Conservation (phyloP, 495 filamentous ascomycete species). For the Staphylotrichum longicolle region DNA sequence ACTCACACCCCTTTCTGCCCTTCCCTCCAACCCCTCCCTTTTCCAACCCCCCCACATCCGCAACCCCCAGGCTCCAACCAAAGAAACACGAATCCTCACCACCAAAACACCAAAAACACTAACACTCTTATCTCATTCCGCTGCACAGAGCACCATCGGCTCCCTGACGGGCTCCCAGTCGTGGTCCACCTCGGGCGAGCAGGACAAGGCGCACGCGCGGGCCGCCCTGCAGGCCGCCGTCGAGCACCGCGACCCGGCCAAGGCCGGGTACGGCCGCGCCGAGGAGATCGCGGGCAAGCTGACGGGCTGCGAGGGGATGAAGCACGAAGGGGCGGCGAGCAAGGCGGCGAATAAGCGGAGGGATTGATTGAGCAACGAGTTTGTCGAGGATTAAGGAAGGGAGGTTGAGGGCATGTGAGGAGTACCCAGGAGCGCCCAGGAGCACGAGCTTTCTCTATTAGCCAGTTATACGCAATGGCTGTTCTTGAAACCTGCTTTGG, state of each 20-base stretch:
- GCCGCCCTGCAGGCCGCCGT: conserved; percentile 42
- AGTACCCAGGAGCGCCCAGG: no score
- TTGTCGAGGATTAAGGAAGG: no score
- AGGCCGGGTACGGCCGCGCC: conserved; percentile 42
- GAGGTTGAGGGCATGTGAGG: no score
- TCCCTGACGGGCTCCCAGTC: conserved; percentile 43
- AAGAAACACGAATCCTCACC: neutral
- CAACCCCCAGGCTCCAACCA: neutral
- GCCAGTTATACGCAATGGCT: no score
- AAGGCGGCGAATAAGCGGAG: neutral
- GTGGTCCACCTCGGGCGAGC: conserved; percentile 46
- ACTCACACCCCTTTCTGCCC: neutral
- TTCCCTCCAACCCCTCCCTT: neutral
- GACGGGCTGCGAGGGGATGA: conserved; percentile 49
- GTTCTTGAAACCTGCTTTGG: no score
- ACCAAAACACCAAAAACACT: no score
- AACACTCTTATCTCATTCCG: neutral
- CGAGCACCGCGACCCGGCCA: conserved; percentile 40
- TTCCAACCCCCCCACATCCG: neutral
- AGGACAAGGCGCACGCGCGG: conserved; percentile 46
- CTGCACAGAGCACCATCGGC: conserved; percentile 39
- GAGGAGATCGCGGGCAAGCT: conserved; percentile 46
- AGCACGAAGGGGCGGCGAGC: conserved; percentile 45
- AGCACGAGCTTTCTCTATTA: no score
- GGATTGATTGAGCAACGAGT: no score